Evolutionary conservation across 768 basidiomycete genomes (phyloP), one percentile per base, ranked within the genome.

Genomic region (Tubosaeta sp.): DNA sequence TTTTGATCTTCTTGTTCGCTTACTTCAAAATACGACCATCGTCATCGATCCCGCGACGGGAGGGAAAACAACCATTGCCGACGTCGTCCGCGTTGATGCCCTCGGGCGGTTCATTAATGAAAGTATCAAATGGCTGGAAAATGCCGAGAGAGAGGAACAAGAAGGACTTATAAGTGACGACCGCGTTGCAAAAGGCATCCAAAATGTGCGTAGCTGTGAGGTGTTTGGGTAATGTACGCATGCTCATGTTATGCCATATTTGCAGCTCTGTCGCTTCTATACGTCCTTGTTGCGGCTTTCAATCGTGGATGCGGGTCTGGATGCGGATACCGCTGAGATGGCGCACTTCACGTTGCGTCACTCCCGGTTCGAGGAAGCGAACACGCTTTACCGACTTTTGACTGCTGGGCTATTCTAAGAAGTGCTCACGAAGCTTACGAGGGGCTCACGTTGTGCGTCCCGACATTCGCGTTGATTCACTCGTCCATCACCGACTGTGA

Each of bases 321-420:
- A 88, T 49, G 76, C 76, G 8, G 87, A 91, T 61, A 79, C 83
- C 0, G 77, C 84, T 6, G 89, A 89, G 70, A 89, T 91, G 78
- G 76, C 78, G 6, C 84, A 88, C 62, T 91, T 91, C 59, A 81
- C 81, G 39, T 73, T 91, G 43, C 78, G 80, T 34, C 76, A 87
- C 59, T 77, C 89, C 11, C 77, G 83, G 3, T 83, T 89, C 51
- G 86, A 87, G 62, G 88, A 90, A 57, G 88, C 88, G 16, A 88
- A 84, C 55, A 65, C 75, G 51, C 75, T 90, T 40, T 91, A 90
- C 61, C 79, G 87, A 19, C 62, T 76, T 43, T 73, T 90, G 56
- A 86, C 79, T 40, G 67, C 64, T 39, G 66, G 68, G 46, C 66
- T 73, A 52, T 64, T 60, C 46, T 68, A 56, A 65, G 35, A 39